Evolutionary conservation across 1,139 yeast genomes (phyloP).

Genomic region (Geotrichum phurueaensis): DNA sequence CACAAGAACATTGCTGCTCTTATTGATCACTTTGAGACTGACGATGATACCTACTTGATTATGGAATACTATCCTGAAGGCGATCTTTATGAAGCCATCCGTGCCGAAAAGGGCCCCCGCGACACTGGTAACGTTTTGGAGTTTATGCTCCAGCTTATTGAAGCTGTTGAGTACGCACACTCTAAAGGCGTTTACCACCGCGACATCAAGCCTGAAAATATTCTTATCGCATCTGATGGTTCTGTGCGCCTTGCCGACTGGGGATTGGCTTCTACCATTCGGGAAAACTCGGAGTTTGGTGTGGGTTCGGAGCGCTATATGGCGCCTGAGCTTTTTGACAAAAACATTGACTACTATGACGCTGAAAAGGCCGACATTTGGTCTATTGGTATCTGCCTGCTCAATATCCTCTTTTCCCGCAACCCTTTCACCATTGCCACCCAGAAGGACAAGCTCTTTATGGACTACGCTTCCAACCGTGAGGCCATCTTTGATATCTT

Average conservation of each 20-base stretch:
- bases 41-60: slow-evolving; percentile 48
- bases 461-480: slow-evolving; percentile 80
- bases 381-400: slow-evolving; percentile 83
- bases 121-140: slow-evolving; percentile 48
- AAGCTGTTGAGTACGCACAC: slow-evolving; percentile 76
- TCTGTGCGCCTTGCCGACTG: slow-evolving; percentile 81
- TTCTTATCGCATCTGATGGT: slow-evolving; percentile 62
- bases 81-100: slow-evolving; percentile 89
- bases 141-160: slow-evolving; percentile 68
- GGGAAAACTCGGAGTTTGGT: slow-evolving; percentile 68
- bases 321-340: slow-evolving; percentile 82
- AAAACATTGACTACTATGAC: slow-evolving; percentile 56
- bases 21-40: slow-evolving; percentile 69
- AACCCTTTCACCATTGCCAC: slow-evolving; percentile 84
- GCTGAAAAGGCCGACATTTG: slow-evolving; percentile 88
- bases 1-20: slow-evolving; percentile 61
- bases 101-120: slow-evolving; percentile 67
- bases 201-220: slow-evolving; percentile 87
- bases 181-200: slow-evolving; percentile 69
- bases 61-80: slow-evolving; percentile 89
- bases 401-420: slow-evolving; percentile 82
- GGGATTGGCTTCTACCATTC: slow-evolving; percentile 77
- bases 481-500: slow-evolving; percentile 90
- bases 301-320: slow-evolving; percentile 92
- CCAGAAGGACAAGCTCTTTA: slow-evolving; percentile 75